Percentiles rank a stretch among this genome's conserved stretches.
These are phyloP conservation scores for Hanseniaspora clermontiae DNA, from an alignment of 805 yeast species.

Conservation along the genomic window DNA sequence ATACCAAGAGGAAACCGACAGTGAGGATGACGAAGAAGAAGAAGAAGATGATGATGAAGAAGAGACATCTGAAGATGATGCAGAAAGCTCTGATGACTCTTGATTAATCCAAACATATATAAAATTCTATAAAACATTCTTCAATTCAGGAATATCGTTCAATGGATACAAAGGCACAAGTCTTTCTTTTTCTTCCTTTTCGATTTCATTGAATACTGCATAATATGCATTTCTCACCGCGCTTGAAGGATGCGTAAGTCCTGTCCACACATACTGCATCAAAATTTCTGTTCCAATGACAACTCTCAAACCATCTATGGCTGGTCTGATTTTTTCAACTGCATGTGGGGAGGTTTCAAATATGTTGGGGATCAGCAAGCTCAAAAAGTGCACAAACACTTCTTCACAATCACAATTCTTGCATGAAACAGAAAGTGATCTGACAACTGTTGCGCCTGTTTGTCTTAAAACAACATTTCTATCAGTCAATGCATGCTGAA, in stretches of 20 bases:
- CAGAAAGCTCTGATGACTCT: neutral
- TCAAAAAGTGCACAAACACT: conserved; percentile 69
- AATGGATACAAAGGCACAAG: conserved; percentile 74
- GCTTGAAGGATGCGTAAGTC: conserved; percentile 85
- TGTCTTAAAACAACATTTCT: conserved; percentile 89
- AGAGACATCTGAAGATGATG: conserved; percentile 12
- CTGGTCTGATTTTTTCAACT: conserved; percentile 65
- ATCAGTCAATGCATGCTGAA: conserved; percentile 83
- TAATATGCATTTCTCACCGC: conserved; percentile 78
- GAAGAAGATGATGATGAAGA: conserved; percentile 14
- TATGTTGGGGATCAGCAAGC: conserved; percentile 74
- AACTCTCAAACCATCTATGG: conserved; percentile 57
- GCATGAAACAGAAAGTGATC: conserved; percentile 69
- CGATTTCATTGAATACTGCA: conserved; percentile 67
- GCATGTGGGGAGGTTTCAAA: conserved; percentile 96
- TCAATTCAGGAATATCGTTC: conserved; percentile 38
- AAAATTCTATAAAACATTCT: conserved; percentile 23
- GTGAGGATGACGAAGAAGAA: conserved; percentile 23
- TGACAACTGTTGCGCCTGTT: conserved; percentile 80
- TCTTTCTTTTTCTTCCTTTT: conserved; percentile 59
- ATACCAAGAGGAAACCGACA: conserved; percentile 24
- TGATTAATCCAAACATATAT: neutral
- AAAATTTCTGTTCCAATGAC: conserved; percentile 67
- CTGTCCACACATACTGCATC: conserved; percentile 70
- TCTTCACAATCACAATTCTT: conserved; percentile 66